These are phyloP conservation scores for Pichia terricola DNA, from an alignment of 1,139 yeast genomes.

Conservation along the genomic window DNA sequence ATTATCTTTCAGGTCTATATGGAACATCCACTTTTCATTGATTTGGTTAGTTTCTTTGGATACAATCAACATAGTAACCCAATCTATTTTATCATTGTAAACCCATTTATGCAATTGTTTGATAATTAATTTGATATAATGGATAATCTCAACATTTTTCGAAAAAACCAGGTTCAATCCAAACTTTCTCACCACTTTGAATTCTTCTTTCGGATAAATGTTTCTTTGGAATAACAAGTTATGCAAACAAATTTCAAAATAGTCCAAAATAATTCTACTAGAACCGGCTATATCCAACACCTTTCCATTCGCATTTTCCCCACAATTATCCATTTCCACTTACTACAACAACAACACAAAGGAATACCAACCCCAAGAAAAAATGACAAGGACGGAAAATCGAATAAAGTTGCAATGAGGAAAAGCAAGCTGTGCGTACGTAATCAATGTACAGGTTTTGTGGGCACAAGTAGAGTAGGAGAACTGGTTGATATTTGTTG, in stretches of 20 bases:
- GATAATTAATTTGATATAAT: constrained; percentile 60
- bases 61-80: constrained; percentile 63
- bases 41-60: constrained; percentile 51
- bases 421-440: too few relatives aligned
- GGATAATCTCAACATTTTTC: constrained; percentile 67
- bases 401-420: too few relatives aligned
- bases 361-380: too few relatives aligned
- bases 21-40: constrained; percentile 85
- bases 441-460: too few relatives aligned
- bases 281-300: constrained; percentile 55
- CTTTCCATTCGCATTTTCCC: constrained; percentile 13
- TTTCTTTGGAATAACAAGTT: constrained; percentile 83
- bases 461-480: too few relatives aligned
- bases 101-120: constrained; percentile 79
- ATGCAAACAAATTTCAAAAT: constrained; percentile 73
- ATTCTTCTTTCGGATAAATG: constrained; percentile 83
- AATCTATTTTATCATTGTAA: constrained; percentile 57
- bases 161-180: constrained; percentile 69
- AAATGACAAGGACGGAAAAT: too few relatives aligned
- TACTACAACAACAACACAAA: too few relatives aligned
- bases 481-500: too few relatives aligned
- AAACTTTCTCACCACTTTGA: constrained; percentile 68
- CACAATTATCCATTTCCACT: too few relatives aligned
- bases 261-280: constrained; percentile 69
- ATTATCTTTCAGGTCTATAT: constrained; percentile 34